phyloP scores from a whole-genome alignment of 2,329 filamentous ascomycete genomes.

The Nemania sp. region DNA sequence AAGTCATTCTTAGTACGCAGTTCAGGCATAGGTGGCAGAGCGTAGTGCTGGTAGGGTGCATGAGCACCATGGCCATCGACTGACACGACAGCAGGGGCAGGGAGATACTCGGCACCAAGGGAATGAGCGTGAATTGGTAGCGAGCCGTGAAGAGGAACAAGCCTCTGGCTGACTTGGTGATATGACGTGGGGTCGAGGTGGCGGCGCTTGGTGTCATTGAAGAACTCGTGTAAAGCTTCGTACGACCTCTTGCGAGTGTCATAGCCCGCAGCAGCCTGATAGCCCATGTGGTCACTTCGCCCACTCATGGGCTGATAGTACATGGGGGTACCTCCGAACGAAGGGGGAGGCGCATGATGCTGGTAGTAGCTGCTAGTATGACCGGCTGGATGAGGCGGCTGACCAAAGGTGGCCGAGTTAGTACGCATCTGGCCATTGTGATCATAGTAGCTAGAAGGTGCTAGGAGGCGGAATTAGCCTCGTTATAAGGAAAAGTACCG shows the following conservation, averaged over 20 bases:
- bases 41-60: slow-evolving; percentile 80
- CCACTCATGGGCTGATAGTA: slow-evolving; percentile 77
- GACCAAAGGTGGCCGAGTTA: slow-evolving; percentile 64
- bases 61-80: slow-evolving; percentile 66
- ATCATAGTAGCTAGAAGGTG: slow-evolving; percentile 71
- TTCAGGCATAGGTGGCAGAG: slow-evolving; percentile 86
- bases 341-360: slow-evolving; percentile 58
- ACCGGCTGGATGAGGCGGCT: slow-evolving; percentile 61
- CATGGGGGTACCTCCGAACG: slow-evolving; percentile 78
- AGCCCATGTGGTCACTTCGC: slow-evolving; percentile 72
- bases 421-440: slow-evolving; percentile 73
- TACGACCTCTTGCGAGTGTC: slow-evolving; percentile 86
- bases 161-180: slow-evolving; percentile 87
- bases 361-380: slow-evolving; percentile 71
- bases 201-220: slow-evolving; percentile 90
- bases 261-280: slow-evolving; percentile 63
- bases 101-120: slow-evolving; percentile 68
- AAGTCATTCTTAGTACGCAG: slow-evolving; percentile 94
- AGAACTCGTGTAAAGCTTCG: slow-evolving; percentile 93
- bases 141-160: slow-evolving; percentile 83
- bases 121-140: slow-evolving; percentile 70
- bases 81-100: slow-evolving; percentile 62
- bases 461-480: slow-evolving; percentile 61
- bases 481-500: slow-evolving; percentile 49
- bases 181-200: slow-evolving; percentile 92